Evolutionary conservation across 495 filamentous ascomycete species (phyloP).

Genomic region (Talaromyces ruber): DNA sequence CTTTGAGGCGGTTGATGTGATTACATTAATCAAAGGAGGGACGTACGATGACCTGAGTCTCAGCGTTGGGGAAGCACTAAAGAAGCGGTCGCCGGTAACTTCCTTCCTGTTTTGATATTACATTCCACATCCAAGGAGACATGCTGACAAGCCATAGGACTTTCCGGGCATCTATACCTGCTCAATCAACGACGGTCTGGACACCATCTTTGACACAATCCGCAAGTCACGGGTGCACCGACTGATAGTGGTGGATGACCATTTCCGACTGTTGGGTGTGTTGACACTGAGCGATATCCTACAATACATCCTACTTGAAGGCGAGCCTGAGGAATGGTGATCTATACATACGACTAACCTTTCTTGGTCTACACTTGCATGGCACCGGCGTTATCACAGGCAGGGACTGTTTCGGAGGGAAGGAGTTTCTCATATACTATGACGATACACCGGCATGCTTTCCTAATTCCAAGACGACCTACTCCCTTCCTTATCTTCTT

Average conservation of each 20-base stretch:
- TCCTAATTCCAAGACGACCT: background rate
- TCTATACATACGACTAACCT: background rate
- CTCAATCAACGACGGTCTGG: slow-evolving; percentile 79
- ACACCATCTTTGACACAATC: slow-evolving; percentile 95
- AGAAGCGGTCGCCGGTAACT: slow-evolving; percentile 70
- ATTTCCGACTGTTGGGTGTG: slow-evolving; percentile 75
- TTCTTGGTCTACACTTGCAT: background rate
- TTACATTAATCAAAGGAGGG: slow-evolving; percentile 88
- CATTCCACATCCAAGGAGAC: background rate
- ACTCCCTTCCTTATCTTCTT: background rate
- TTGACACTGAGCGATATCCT: slow-evolving; percentile 95
- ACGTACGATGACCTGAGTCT: slow-evolving; percentile 84
- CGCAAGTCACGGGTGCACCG: slow-evolving; percentile 90
- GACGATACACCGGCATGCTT: background rate
- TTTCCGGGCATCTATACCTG: slow-evolving; percentile 97
- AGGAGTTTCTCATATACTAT: background rate
- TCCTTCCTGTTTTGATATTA: background rate
- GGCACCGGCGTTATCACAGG: background rate
- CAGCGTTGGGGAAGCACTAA: slow-evolving; percentile 81
- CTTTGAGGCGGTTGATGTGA: slow-evolving; percentile 96
- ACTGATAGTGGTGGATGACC: slow-evolving; percentile 84
- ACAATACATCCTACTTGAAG: slow-evolving; percentile 85
- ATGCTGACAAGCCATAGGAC: slow-evolving; percentile 43
- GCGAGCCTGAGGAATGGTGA: slow-evolving; percentile 52
- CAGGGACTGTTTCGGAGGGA: background rate